A percentile compares a stretch with the other conserved stretches of the same genome.
phyloP scores from a whole-genome alignment of 352 stramenopile genomes.

The Bremia lactucae region DNA sequence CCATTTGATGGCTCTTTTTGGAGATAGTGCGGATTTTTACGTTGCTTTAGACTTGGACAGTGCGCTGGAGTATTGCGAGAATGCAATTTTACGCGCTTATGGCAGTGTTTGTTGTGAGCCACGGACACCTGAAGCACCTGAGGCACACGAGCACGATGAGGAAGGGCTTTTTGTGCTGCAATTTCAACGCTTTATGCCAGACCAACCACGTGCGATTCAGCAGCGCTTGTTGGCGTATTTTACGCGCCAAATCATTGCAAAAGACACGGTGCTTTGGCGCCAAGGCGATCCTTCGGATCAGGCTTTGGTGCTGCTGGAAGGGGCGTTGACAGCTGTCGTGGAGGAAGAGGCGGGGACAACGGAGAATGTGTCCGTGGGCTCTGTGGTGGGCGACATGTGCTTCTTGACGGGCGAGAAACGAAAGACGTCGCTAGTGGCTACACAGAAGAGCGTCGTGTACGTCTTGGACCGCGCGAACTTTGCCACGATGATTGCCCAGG shows the following conservation, averaged over 20 bases:
- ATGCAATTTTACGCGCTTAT: constrained; percentile 46
- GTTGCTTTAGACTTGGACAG: constrained; percentile 52
- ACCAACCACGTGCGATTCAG: constrained; percentile 49
- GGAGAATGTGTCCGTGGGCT: constrained; percentile 55
- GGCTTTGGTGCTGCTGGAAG: constrained; percentile 51
- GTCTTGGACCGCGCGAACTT: constrained; percentile 47
- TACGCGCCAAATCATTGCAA: constrained; percentile 43
- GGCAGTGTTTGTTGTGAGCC: too few species aligned
- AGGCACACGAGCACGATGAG: too few species aligned
- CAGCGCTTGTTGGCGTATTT: constrained; percentile 70
- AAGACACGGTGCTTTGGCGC: constrained; percentile 53
- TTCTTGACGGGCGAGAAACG: constrained; percentile 72
- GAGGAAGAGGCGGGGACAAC: constrained; percentile 75
- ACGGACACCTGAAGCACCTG: too few species aligned
- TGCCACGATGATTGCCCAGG: constrained; percentile 47
- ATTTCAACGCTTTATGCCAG: constrained; percentile 56
- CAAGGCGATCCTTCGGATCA: constrained; percentile 48
- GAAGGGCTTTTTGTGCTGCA: constrained; percentile 40
- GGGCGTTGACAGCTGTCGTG: constrained; percentile 50
- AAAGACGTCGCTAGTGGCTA: constrained; percentile 64
- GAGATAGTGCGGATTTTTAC: constrained; percentile 36
- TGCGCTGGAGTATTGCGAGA: constrained; percentile 63
- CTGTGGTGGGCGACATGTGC: constrained; percentile 68
- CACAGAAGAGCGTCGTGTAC: constrained; percentile 51
- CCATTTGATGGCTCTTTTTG: constrained; percentile 47